Conservation (phyloP, 2,329 filamentous ascomycete genomes). For the Exophiala dermatitidis region DNA sequence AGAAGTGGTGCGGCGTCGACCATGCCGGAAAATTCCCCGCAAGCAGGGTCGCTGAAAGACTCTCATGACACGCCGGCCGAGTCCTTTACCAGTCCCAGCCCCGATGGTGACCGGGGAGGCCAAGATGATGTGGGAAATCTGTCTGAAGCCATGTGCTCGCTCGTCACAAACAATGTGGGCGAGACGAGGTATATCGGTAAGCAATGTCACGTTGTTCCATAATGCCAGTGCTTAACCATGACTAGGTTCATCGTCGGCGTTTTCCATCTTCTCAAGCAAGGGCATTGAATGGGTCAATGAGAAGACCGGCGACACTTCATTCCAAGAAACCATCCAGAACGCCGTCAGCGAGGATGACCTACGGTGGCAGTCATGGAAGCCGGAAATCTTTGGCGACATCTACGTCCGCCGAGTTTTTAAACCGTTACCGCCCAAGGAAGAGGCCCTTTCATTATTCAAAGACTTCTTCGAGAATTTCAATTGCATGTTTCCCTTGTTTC, state of each 20-base stretch:
- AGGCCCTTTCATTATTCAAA: slow-evolving; percentile 77
- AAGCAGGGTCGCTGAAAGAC: slow-evolving; percentile 12
- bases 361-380: slow-evolving; percentile 96
- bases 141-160: slow-evolving; percentile 97
- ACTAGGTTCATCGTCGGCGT: slow-evolving; percentile 85
- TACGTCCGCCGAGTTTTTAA: slow-evolving; percentile 81
- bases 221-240: slow-evolving; percentile 24
- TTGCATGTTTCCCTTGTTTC: slow-evolving; percentile 95
- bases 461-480: slow-evolving; percentile 99
- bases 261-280: slow-evolving; percentile 97
- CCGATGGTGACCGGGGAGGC: slow-evolving; percentile 31
- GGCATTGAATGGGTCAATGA: slow-evolving; percentile 98
- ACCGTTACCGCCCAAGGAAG: slow-evolving; percentile 73
- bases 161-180: slow-evolving; percentile 89
- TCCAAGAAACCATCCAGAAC: slow-evolving; percentile 87
- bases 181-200: slow-evolving; percentile 93
- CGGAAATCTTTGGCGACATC: slow-evolving; percentile 90
- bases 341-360: slow-evolving; percentile 70
- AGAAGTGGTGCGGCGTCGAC: slow-evolving; percentile 13
- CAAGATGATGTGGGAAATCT: slow-evolving; percentile 67
- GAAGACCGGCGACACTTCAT: slow-evolving; percentile 91
- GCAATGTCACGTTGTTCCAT: slow-evolving; percentile 24
- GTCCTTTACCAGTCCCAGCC: slow-evolving; percentile 24
- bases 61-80: slow-evolving; percentile 30
- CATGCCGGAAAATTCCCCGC: slow-evolving; percentile 11